phyloP scores from a whole-genome alignment of 176 grass and related monocot genomes.

The Hordeum marinum region DNA sequence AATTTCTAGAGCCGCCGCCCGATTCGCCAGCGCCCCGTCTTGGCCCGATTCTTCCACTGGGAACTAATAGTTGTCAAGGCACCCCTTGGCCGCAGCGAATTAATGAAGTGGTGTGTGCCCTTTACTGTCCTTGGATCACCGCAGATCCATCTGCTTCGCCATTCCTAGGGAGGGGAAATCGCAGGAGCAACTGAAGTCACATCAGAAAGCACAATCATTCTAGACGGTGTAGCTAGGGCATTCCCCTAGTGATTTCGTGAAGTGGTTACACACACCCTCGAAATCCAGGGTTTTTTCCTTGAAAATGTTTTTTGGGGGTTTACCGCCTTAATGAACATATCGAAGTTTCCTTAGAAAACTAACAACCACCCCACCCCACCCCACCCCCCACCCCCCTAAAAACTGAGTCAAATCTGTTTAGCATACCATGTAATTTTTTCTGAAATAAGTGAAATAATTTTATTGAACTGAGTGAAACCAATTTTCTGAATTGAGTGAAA shows the following conservation, averaged over 20 bases:
- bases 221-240: background rate
- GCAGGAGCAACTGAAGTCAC: background rate
- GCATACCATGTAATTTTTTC: too few relatives aligned
- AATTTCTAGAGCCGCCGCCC: too few relatives aligned
- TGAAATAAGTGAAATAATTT: too few relatives aligned
- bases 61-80: background rate
- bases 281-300: background rate
- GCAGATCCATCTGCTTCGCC: background rate
- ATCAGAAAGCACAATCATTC: background rate
- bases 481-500: too few relatives aligned
- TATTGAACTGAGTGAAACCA: too few relatives aligned
- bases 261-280: background rate
- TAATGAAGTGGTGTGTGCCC: constrained; percentile 28
- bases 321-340: background rate
- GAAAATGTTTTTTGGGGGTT: background rate
- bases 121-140: background rate
- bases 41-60: constrained; percentile 25
- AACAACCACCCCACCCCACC: background rate
- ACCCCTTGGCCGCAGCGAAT: constrained; percentile 4
- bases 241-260: background rate
- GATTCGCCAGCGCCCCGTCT: too few relatives aligned
- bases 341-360: background rate
- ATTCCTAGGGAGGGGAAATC: background rate
- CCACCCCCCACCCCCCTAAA: too few relatives aligned
- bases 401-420: too few relatives aligned